Evolutionary conservation across 2,329 filamentous ascomycete species (phyloP), one percentile per base, ranked within the genome.

Genomic region (Calycina herbarum): DNA sequence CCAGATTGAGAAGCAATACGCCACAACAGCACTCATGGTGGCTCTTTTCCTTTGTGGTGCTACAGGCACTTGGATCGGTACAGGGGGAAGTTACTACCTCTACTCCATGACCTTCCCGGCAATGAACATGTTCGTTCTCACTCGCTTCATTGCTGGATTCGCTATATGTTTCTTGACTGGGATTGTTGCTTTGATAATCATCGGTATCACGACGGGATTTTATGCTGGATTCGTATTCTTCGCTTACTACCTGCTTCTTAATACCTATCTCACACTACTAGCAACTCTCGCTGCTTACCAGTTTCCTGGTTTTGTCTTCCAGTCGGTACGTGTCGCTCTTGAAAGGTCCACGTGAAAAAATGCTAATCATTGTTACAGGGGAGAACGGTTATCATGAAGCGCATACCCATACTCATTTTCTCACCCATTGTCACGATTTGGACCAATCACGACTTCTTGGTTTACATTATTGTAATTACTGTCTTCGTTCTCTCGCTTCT

Each of bases 61-160:
- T 3, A 83, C 87, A 59, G 86, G 85, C 27, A 86, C 85, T 6
- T 88, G 85, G 85, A 86, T 88, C 48, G 84, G 84, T 5, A 85
- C 84, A 63, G 84, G 84, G 29, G 86, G 86, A 1, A 85, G 83
- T 48, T 89, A 87, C 73, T 89, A 89, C 68, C 80, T 88, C 48
- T 78, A 82, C 48, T 82, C 81, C 0, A 83, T 84, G 81, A 82
- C 83, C 1, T 85, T 85, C 68, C 67, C 66, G 6, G 79, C 77
- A 60, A 79, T 80, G 78, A 76, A 79, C 45, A 77, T 77, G 66
- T 79, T 80, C 62, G 76, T 79, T n/a, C 73, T 79, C 1, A 76
- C 79, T 64, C 72, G 78, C 7, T 73, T 85, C 56, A 82, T 82
- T 4, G 82, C 80, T 15, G 83, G 82, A 1, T 77, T 86, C 45